Base-by-base conservation (phyloP, 768 basidiomycete genomes). In the Macrolepiota dolichaula region DNA sequence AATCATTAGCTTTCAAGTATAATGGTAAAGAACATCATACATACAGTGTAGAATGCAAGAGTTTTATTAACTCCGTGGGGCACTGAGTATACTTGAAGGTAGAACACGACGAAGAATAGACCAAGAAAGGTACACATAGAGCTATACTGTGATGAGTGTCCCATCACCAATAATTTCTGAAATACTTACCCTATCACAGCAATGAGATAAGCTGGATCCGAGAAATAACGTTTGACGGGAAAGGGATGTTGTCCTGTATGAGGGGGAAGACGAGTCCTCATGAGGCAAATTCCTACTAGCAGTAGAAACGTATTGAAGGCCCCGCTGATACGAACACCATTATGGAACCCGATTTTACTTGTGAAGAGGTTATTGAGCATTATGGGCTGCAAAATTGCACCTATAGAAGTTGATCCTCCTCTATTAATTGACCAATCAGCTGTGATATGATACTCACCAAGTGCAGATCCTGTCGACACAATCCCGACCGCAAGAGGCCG, bases 371-470 rank as follows among this genome's bases (percentile, higher is more conserved):
- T 76, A 65, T 88, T 87, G 36, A 89, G 70, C 76, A 86, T 77
- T 65, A 86, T 83, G 0, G 84, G 83, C 59, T 85, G 83, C 2
- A 85, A 56, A 22, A 83, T 74, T 24, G 83, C 81, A 6, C 86
- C 85, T 72, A n/a, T 0, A 55, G 37, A 24, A 29, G 11, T 15
- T 57, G 29, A 59, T 35, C 10, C 52, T 36, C 22, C 62, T 35
- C 19, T 17, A 22, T 44, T 44, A 44, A 44, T 44, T 17, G 19
- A 44, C n/a, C 7, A 13, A 19, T n/a, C n/a, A n/a, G n/a, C n/a
- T n/a, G n/a, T n/a, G 19, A 3, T n/a, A 19, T 44, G 42, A 44
- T 9, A 44, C 42, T 44, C 55, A 73, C 73, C 73, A 37, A 74
- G 64, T 9, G 73, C 71, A 42, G 73, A 66, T 12, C 74, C 74